Base-by-base conservation (phyloP, 1,139 yeast genomes). In the Sugiyamaella grinbergsii region DNA sequence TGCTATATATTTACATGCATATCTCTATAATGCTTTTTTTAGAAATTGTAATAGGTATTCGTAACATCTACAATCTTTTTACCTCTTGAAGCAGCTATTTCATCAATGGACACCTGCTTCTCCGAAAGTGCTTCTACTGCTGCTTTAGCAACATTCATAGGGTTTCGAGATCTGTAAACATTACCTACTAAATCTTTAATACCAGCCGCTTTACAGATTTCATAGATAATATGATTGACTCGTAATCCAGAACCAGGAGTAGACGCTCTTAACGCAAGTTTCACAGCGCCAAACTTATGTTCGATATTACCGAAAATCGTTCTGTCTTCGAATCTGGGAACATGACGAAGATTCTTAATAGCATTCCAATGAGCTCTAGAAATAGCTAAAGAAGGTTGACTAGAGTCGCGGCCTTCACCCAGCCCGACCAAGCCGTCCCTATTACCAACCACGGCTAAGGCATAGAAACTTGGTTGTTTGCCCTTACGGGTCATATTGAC, bases 181-280 rank as follows among this genome's bases (percentile, higher is more conserved):
- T 91, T 91, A 3, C 95, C 97, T 62, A 91, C 81, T 62, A 93
- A 75, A 72, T 93, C 99, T 68, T 85, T 87, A 66, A 93, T 90
- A 57, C 99, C 99, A 2, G 94, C 96, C 56, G 93, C 85, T 66
- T 86, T 89, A 70, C 98, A 93, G 54, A 94, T 82, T 71, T 91
- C 97, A 64, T 85, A 89, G 59, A 93, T 84, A 68, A 85, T 82
- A 61, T 89, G 95, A 71, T 91, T 91, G 46, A 91, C 97, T 64
- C 98, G 80, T 54, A 93, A 78, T 29, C 99, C 99, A 59, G 88
- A 87, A 60, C 98, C 98, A 2, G 95, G 84, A 34, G 96, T 95
- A 0, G 96, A 93, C 3, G 96, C 82, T 64, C 91, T 81, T 60
- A 93, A 73, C 62, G 83, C 82, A 60, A 93, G 76, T 62, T 84